These are phyloP conservation scores for Pleurotus salmoneostramineus DNA, from an alignment of 768 basidiomycete species.

Conservation along the genomic window DNA sequence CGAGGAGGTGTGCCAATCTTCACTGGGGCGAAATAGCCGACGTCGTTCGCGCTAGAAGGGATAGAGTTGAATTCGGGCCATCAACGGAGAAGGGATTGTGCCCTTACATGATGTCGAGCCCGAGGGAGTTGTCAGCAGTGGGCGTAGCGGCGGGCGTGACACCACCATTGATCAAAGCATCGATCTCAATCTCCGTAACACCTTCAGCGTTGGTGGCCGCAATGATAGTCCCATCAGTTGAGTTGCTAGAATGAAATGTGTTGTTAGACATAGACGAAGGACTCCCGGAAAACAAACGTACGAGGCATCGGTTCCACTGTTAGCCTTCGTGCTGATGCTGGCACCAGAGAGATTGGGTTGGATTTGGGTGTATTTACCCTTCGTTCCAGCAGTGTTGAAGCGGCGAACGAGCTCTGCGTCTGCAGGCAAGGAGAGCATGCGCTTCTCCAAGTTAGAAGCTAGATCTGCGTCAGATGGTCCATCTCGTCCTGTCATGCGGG, in stretches of 20 bases:
- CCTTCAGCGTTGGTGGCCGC: not conserved
- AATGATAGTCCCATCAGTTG: not conserved
- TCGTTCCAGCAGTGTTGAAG: conserved; percentile 25
- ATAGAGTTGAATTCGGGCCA: not conserved
- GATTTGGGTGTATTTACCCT: not conserved
- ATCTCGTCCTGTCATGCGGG: conserved; percentile 61
- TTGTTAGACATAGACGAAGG: not conserved
- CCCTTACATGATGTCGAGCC: conserved; percentile 66
- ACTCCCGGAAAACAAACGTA: not conserved
- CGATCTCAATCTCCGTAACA: conserved; percentile 1
- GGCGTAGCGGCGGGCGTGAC: conserved; percentile 24
- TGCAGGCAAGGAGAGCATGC: conserved; percentile 30
- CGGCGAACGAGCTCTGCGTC: conserved; percentile 34
- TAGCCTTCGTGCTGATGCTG: conserved; percentile 8
- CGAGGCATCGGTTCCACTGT: not conserved
- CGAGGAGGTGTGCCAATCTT: conserved; percentile 68
- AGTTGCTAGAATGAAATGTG: not conserved
- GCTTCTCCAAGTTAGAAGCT: conserved; percentile 41
- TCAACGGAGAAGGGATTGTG: not conserved
- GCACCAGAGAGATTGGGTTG: conserved; percentile 1
- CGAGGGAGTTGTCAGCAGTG: conserved; percentile 49
- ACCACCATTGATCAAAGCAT: not conserved
- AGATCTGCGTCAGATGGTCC: conserved; percentile 47
- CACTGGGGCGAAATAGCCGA: conserved; percentile 52
- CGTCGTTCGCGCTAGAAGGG: conserved; percentile 32